A percentile compares a stretch with the other conserved stretches of the same genome.
phyloP scores from a whole-genome alignment of 768 basidiomycete genomes.

The Collybia sordida region DNA sequence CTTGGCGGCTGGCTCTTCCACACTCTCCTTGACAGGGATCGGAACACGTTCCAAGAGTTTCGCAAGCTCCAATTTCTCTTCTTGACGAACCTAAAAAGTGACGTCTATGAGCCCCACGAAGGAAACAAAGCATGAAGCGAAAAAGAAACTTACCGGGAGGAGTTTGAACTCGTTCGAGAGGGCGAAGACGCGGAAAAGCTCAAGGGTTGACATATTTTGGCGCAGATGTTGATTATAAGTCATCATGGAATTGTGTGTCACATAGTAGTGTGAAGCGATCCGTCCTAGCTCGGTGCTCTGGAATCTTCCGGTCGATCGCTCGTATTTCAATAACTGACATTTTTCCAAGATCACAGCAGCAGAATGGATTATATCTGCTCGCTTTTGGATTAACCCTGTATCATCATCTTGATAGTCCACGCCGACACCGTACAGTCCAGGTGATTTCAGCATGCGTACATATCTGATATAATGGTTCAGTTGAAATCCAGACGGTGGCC shows the following conservation, averaged over 20 bases:
- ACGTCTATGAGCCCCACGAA: background rate
- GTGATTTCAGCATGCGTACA: constrained; percentile 91
- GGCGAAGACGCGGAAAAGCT: constrained; percentile 94
- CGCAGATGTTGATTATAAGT: constrained; percentile 93
- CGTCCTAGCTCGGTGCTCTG: constrained; percentile 91
- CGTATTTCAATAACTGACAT: constrained; percentile 92
- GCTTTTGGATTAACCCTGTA: constrained; percentile 80
- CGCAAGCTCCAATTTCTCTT: constrained; percentile 87
- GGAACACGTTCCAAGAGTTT: constrained; percentile 93
- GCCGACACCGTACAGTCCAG: constrained; percentile 83
- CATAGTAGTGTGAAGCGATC: constrained; percentile 95
- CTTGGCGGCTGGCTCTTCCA: constrained; percentile 96
- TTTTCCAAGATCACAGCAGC: constrained; percentile 94
- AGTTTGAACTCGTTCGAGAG: constrained; percentile 95
- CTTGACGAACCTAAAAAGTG: constrained; percentile 61
- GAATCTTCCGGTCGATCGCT: constrained; percentile 83
- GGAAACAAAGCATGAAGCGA: background rate
- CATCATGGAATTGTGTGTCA: constrained; percentile 94
- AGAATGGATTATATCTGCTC: constrained; percentile 90
- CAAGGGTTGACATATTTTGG: constrained; percentile 82
- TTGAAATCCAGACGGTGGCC: constrained; percentile 3
- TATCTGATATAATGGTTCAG: constrained; percentile 51
- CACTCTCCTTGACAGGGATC: constrained; percentile 94
- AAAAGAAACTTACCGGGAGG: constrained; percentile 59
- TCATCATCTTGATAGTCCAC: constrained; percentile 92